Conservation (phyloP, 371 early-diverging fungal genomes). For the Mucor indicus region DNA sequence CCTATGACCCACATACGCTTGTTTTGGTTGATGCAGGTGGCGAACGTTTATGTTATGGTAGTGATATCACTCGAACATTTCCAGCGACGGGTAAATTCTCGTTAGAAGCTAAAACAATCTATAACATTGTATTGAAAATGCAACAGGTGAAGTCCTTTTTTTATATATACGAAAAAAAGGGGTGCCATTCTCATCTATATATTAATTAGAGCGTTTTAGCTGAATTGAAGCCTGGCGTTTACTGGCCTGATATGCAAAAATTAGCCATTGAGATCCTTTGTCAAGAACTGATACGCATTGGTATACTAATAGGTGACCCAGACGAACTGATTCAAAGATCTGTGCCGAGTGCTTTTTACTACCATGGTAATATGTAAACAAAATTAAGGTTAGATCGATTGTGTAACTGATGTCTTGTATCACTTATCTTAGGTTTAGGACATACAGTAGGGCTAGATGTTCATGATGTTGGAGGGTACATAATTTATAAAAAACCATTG, state of each 20-base stretch:
- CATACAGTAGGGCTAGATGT: slow-evolving; percentile 74
- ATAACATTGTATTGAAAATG: slow-evolving; percentile 80
- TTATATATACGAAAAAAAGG: no score
- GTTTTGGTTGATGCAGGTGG: slow-evolving; percentile 89
- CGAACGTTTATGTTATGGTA: slow-evolving; percentile 78
- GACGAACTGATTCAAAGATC: slow-evolving; percentile 62
- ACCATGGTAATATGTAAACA: slow-evolving; percentile 63
- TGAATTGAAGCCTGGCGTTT: slow-evolving; percentile 66
- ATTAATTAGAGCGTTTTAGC: slow-evolving; percentile 35
- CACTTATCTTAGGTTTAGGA: slow-evolving; percentile 32
- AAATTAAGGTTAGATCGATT: not conserved
- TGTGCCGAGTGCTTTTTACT: slow-evolving; percentile 78
- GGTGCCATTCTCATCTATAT: not conserved
- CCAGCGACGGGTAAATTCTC: slow-evolving; percentile 79
- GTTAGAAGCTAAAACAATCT: slow-evolving; percentile 71
- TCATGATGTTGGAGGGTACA: slow-evolving; percentile 89
- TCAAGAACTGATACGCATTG: slow-evolving; percentile 65
- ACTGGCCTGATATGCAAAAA: slow-evolving; percentile 86
- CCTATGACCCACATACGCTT: slow-evolving; percentile 34
- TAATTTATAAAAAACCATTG: not conserved
- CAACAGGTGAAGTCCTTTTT: slow-evolving; percentile 53
- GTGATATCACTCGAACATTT: slow-evolving; percentile 88
- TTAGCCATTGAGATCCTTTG: slow-evolving; percentile 67
- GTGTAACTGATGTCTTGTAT: not conserved
- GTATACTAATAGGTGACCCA: slow-evolving; percentile 56